Base-by-base conservation (phyloP, 768 basidiomycete species). In the Pleurotus ostreatus region DNA sequence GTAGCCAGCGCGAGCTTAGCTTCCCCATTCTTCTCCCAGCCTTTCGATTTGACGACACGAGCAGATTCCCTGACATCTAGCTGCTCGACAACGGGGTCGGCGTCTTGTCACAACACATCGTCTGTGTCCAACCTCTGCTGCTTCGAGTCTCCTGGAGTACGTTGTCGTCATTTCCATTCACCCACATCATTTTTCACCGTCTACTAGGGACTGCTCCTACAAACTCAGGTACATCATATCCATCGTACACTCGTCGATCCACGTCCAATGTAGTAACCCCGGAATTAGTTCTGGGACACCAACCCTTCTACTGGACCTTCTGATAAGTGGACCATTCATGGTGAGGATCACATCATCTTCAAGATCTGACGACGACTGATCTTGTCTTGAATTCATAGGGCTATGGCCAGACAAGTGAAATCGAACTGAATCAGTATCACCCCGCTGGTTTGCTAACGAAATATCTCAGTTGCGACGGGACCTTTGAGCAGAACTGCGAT, bases 101-200 rank as follows among this genome's bases (percentile, higher is more conserved):
- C 68, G 18, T 88, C 86, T 25, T 88, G 87, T 68, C 75, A 78
- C 49, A 81, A 79, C 59, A 73, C 76, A 1, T 69, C 80, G 0
- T 55, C 67, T 0, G 73, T 78, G 46, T 68, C 74, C 1, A 66
- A 81, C 55, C 65, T 74, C 9, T 89, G 88, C 65, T 89, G 88
- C 65, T 84, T 83, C 57, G 85, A 88, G 67, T 67, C 74, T 20
- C 86, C 86, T 15, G 80, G 85, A 57, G 85, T 88, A 63, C 53
- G 81, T 73, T 0, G 13, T 59, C 53, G 6, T 13, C 1, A 5
- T 8, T n/a, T 9, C 6, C 26, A 39, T 38, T 46, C 20, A 41
- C 45, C 26, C 12, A 47, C 22, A 34, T 47, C 20, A 8, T n/a
- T 40, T 4, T 40, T 18, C 38, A 9, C 49, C 49, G 37, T 8